Percentiles rank a stretch among this genome's conserved stretches.
Evolutionary conservation across 179 eudicot genomes (phyloP).

Genomic region (Silene noctiflora): DNA sequence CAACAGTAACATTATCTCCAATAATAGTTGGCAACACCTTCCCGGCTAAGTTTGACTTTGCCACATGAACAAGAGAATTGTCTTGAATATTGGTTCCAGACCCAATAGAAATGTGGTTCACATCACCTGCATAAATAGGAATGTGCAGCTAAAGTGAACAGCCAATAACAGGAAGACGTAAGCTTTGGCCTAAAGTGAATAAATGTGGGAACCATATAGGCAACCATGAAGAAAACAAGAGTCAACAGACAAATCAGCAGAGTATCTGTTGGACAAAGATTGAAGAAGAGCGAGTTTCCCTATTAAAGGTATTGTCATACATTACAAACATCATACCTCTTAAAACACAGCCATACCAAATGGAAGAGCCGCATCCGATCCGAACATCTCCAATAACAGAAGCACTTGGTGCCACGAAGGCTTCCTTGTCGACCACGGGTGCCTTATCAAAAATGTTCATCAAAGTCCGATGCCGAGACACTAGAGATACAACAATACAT

Average conservation of each 20-base stretch:
- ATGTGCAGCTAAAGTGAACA: background rate
- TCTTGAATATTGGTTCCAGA: slow-evolving; percentile 92
- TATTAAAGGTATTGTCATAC: background rate
- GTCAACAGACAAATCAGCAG: too few species aligned
- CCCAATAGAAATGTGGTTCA: slow-evolving; percentile 73
- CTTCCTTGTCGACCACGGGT: slow-evolving; percentile 68
- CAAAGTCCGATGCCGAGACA: slow-evolving; percentile 88
- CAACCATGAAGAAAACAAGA: background rate
- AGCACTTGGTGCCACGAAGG: slow-evolving; percentile 97
- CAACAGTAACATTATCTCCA: slow-evolving; percentile 91
- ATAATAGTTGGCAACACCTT: slow-evolving; percentile 84
- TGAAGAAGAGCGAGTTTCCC: background rate
- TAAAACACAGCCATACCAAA: slow-evolving; percentile 95
- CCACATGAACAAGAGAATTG: slow-evolving; percentile 93
- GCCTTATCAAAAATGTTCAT: slow-evolving; percentile 85
- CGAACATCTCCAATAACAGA: slow-evolving; percentile 82
- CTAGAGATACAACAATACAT: slow-evolving; percentile 30
- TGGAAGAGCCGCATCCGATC: slow-evolving; percentile 69
- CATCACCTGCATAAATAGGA: slow-evolving; percentile 64
- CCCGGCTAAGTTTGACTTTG: slow-evolving; percentile 83
- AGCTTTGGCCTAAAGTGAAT: slow-evolving; percentile 3
- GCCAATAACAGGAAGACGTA: background rate
- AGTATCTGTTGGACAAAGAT: too few species aligned
- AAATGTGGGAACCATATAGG: background rate
- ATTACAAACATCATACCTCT: slow-evolving; percentile 52